These are phyloP conservation scores for Achaetomium macrosporum DNA, from an alignment of 2,329 filamentous ascomycete species.

Conservation along the genomic window DNA sequence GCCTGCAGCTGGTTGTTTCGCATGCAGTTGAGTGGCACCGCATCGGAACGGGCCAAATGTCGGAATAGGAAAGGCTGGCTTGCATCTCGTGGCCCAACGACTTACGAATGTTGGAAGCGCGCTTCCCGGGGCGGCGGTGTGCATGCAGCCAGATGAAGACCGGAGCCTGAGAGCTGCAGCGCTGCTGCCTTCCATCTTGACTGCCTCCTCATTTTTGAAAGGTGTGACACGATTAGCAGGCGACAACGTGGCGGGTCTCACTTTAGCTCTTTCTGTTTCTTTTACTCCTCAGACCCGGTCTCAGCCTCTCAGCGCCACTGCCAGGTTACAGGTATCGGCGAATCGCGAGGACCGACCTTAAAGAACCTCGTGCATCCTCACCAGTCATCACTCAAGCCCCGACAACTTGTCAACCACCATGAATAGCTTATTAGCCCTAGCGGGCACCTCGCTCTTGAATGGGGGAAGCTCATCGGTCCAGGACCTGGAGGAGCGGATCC, in stretches of 20 bases:
- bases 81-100: background rate
- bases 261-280: too few species aligned
- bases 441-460: conserved; percentile 19
- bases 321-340: too few species aligned
- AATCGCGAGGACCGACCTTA: too few species aligned
- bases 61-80: background rate
- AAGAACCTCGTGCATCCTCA: too few species aligned
- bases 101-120: background rate
- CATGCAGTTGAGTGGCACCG: too few species aligned
- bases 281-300: too few species aligned
- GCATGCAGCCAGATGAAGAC: conserved; percentile 3
- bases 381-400: too few species aligned
- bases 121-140: background rate
- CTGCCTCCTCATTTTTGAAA: background rate
- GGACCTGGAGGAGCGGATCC: conserved; percentile 24
- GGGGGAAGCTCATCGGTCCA: conserved; percentile 8
- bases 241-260: too few species aligned
- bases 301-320: too few species aligned
- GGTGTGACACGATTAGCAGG: too few species aligned
- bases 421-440: conserved; percentile 19
- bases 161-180: background rate
- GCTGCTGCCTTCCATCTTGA: background rate
- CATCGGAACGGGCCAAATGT: background rate
- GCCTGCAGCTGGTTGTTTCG: too few species aligned
- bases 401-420: too few species aligned